Percentiles rank a stretch among this genome's conserved stretches.
Conservation (phyloP, 768 basidiomycete genomes). For the Lactifluus hygrophoroides region DNA sequence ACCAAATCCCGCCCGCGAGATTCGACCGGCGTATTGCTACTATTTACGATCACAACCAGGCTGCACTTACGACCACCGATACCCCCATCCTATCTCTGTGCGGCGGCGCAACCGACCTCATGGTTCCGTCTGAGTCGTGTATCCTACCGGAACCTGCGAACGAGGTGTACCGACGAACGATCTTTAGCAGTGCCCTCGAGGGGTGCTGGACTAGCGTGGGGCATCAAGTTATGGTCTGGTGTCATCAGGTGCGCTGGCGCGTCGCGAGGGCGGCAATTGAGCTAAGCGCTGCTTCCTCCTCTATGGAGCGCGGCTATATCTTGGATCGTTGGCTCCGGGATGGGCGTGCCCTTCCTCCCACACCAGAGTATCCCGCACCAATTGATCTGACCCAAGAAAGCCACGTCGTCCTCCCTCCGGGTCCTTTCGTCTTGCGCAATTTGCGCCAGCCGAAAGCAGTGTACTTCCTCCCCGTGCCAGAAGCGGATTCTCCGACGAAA, state of each 20-base stretch:
- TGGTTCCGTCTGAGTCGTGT: constrained; percentile 88
- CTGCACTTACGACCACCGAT: constrained; percentile 34
- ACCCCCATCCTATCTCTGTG: constrained; percentile 78
- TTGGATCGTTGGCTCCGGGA: constrained; percentile 66
- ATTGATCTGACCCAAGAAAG: constrained; percentile 4
- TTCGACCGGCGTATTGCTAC: constrained; percentile 73
- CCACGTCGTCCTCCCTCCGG: constrained; percentile 33
- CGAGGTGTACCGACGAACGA: constrained; percentile 42
- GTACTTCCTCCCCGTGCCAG: constrained; percentile 44
- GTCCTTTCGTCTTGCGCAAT: constrained; percentile 34
- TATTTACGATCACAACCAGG: constrained; percentile 49
- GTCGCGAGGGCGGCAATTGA: constrained; percentile 76
- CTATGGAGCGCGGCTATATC: constrained; percentile 28
- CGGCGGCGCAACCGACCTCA: constrained; percentile 86
- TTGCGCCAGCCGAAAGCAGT: constrained; percentile 36
- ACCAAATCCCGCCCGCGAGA: constrained; percentile 77
- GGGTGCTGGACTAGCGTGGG: constrained; percentile 95
- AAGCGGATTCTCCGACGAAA: constrained; percentile 21
- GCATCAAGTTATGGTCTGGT: constrained; percentile 97
- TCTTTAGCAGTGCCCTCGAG: constrained; percentile 82
- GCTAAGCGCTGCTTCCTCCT: constrained; percentile 33
- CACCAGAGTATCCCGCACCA: neutral
- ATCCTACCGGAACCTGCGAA: constrained; percentile 36
- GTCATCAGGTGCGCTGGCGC: constrained; percentile 91
- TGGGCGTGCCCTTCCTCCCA: constrained; percentile 39